Conservation (phyloP, 768 basidiomycete genomes). For the Rhizopogon vinicolor region DNA sequence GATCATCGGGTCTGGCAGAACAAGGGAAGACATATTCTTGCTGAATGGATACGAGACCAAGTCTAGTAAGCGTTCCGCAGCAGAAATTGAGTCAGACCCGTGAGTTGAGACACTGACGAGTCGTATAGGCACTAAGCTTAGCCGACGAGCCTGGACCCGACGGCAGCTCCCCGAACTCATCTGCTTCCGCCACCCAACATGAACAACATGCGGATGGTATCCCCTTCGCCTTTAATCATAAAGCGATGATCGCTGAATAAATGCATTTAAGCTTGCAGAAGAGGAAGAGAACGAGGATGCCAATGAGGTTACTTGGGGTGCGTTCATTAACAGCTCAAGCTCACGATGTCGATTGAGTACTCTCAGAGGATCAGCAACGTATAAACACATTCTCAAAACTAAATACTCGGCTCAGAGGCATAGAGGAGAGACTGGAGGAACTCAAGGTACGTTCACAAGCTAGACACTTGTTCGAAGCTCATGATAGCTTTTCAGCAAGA, state of each 20-base stretch:
- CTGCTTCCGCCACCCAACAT: slow-evolving; percentile 12
- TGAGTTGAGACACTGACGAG: too few relatives aligned
- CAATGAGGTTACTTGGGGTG: slow-evolving; percentile 84
- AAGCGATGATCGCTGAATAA: slow-evolving; percentile 1
- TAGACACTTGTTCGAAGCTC: not conserved
- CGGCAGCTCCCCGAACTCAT: not conserved
- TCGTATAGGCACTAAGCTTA: too few relatives aligned
- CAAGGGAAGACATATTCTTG: slow-evolving; percentile 4
- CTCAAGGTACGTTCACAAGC: slow-evolving; percentile 55
- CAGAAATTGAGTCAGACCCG: not conserved
- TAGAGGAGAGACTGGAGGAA: slow-evolving; percentile 66
- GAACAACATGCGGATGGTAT: slow-evolving; percentile 57
- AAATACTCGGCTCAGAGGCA: slow-evolving; percentile 68
- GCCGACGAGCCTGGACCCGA: too few relatives aligned
- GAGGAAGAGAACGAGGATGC: slow-evolving; percentile 74
- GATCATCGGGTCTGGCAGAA: not conserved
- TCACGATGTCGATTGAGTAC: not conserved
- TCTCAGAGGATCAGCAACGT: slow-evolving; percentile 75
- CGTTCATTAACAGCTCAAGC: slow-evolving; percentile 13
- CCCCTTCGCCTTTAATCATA: slow-evolving; percentile 11
- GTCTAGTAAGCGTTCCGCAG: not conserved
- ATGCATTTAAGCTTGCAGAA: slow-evolving; percentile 51
- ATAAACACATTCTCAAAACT: slow-evolving; percentile 93
- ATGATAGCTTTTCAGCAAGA: slow-evolving; percentile 59
- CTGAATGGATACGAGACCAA: slow-evolving; percentile 2